These are phyloP conservation scores for Xylaria castorea DNA, from an alignment of 495 filamentous ascomycete species.

Conservation along the genomic window DNA sequence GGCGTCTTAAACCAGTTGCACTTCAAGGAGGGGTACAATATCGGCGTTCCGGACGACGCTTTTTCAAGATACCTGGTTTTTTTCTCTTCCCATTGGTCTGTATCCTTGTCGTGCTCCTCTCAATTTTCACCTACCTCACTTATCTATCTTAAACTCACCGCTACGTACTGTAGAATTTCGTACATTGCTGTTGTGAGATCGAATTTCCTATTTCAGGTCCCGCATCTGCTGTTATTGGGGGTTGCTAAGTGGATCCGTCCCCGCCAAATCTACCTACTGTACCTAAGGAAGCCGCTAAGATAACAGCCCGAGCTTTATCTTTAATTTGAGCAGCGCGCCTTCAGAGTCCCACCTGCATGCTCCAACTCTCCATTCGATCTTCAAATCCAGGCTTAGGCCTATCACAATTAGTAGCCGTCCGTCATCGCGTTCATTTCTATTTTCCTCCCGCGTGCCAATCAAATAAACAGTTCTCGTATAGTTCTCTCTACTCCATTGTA, in stretches of 20 bases:
- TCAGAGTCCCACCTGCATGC: background rate
- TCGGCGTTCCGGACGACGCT: constrained; percentile 27
- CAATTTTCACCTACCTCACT: background rate
- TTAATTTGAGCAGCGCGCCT: too few species aligned
- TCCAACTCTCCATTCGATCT: background rate
- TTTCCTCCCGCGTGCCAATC: background rate
- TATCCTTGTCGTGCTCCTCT: background rate
- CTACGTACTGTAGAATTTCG: background rate
- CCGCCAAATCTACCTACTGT: background rate
- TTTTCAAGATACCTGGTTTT: constrained; percentile 20
- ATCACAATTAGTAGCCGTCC: background rate
- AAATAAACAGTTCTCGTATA: background rate
- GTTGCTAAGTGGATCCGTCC: background rate
- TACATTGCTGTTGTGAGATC: constrained; percentile 2
- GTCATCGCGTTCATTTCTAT: background rate
- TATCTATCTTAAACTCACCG: background rate
- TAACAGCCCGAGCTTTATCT: constrained; percentile 9
- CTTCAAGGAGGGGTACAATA: constrained; percentile 20
- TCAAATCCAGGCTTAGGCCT: background rate
- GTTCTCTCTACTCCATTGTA: background rate
- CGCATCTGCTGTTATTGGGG: background rate
- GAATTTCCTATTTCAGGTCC: constrained; percentile 10
- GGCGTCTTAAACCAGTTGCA: background rate
- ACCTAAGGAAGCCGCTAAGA: background rate
- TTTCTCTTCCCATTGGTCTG: background rate